Percentiles rank a stretch among this genome's conserved stretches.
Evolutionary conservation across 2,329 filamentous ascomycete genomes (phyloP).

Genomic region (Monilinia fructicola): DNA sequence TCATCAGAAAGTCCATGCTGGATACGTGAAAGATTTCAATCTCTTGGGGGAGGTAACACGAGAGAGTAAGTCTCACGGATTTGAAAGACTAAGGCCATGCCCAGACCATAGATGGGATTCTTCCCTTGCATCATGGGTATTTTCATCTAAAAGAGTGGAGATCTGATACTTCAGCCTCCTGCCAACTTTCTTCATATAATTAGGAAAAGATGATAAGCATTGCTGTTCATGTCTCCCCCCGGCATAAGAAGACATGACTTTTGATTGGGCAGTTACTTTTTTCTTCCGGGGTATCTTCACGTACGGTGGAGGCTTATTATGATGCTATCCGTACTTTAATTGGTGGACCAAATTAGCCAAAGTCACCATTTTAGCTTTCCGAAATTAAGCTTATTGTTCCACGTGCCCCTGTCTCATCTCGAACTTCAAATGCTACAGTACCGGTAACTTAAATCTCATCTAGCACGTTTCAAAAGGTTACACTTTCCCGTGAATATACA

Average conservation of each 20-base stretch:
- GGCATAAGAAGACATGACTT: background rate
- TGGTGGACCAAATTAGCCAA: background rate
- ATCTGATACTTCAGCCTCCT: background rate
- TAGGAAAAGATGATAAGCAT: background rate
- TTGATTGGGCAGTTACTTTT: background rate
- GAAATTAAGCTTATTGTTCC: conserved; percentile 16
- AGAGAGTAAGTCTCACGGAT: conserved; percentile 4
- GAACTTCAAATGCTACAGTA: background rate
- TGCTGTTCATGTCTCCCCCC: background rate
- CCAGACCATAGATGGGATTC: conserved; percentile 11
- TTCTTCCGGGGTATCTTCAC: background rate
- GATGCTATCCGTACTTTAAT: background rate
- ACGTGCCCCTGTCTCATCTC: conserved; percentile 1
- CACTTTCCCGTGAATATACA: background rate
- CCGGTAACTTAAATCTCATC: background rate
- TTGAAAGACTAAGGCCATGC: background rate
- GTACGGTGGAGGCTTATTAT: background rate
- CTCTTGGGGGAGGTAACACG: background rate
- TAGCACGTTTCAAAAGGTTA: background rate
- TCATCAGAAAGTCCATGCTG: conserved; percentile 7
- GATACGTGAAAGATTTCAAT: conserved; percentile 16
- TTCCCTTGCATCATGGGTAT: background rate
- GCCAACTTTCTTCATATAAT: background rate
- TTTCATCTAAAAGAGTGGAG: conserved; percentile 12
- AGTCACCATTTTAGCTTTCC: background rate